Evolutionary conservation across 1,284 basidiomycete species (phyloP).

Genomic region (Apiotrichum akiyoshidainum): DNA sequence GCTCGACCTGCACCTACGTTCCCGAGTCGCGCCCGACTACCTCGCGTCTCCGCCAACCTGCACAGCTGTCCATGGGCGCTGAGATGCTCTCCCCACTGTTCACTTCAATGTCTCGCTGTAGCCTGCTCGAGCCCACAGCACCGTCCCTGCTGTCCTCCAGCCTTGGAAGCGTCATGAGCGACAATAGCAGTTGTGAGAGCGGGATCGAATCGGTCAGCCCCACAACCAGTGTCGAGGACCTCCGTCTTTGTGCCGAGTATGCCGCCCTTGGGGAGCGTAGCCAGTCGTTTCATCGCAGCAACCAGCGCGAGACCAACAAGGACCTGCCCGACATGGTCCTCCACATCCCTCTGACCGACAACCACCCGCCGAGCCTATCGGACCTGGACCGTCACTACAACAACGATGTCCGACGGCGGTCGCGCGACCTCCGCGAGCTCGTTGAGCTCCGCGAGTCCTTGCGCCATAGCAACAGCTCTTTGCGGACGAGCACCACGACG

Average conservation of each 20-base stretch:
- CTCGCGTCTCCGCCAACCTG: constrained; percentile 13
- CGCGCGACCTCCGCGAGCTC: neutral
- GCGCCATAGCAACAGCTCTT: neutral
- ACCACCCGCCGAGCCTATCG: too few species aligned
- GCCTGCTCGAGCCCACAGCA: constrained; percentile 7
- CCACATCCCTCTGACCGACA: neutral
- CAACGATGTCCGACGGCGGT: neutral
- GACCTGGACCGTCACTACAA: neutral
- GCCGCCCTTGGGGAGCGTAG: neutral
- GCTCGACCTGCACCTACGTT: neutral
- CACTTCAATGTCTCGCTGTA: neutral
- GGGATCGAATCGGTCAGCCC: constrained; percentile 6
- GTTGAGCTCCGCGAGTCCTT: neutral
- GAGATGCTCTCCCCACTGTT: constrained; percentile 2
- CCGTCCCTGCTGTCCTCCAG: constrained; percentile 6
- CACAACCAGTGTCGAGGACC: constrained; percentile 15
- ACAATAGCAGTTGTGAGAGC: constrained; percentile 6
- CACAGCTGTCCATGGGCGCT: constrained; percentile 14
- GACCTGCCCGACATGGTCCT: neutral
- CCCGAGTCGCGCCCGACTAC: constrained; percentile 9
- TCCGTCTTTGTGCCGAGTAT: constrained; percentile 7
- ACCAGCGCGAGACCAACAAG: neutral
- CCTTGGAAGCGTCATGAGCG: constrained; percentile 16
- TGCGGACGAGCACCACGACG: neutral
- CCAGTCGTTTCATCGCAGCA: too few species aligned